These are phyloP conservation scores for Hansenula anomala DNA, from an alignment of 1,139 yeast genomes.

Conservation along the genomic window DNA sequence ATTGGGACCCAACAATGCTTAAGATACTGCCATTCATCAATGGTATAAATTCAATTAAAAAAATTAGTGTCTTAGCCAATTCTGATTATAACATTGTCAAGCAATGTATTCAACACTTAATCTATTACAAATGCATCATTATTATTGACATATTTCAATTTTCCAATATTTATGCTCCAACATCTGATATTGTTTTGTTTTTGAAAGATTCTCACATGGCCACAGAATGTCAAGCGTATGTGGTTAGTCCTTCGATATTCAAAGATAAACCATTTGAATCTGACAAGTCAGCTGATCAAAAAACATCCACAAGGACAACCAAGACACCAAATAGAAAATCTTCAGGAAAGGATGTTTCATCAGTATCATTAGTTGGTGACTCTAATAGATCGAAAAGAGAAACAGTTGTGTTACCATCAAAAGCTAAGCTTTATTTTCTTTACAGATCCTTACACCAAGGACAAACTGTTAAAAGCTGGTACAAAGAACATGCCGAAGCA, in stretches of 20 bases:
- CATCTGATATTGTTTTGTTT: conserved; percentile 69
- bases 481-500: conserved; percentile 51
- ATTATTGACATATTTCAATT: conserved; percentile 87
- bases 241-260: conserved; percentile 33
- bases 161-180: conserved; percentile 82
- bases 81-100: conserved; percentile 76
- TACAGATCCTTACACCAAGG: conserved; percentile 81
- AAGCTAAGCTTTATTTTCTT: conserved; percentile 63
- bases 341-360: too few species aligned
- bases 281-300: neutral
- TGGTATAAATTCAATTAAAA: conserved; percentile 79
- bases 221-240: conserved; percentile 83
- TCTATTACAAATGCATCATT: conserved; percentile 83
- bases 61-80: conserved; percentile 74
- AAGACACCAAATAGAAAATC: too few species aligned
- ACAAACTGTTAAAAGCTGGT: conserved; percentile 78
- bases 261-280: conserved; percentile 24
- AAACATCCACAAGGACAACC: too few species aligned
- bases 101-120: conserved; percentile 85
- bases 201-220: conserved; percentile 62
- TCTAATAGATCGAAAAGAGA: conserved; percentile 7
- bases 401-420: conserved; percentile 48
- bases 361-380: too few species aligned
- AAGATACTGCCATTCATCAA: conserved; percentile 80
- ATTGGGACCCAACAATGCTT: conserved; percentile 97